A percentile compares a stretch with the other conserved stretches of the same genome.
Conservation (phyloP, 495 filamentous ascomycete genomes). For the Penicillium tannophilum region DNA sequence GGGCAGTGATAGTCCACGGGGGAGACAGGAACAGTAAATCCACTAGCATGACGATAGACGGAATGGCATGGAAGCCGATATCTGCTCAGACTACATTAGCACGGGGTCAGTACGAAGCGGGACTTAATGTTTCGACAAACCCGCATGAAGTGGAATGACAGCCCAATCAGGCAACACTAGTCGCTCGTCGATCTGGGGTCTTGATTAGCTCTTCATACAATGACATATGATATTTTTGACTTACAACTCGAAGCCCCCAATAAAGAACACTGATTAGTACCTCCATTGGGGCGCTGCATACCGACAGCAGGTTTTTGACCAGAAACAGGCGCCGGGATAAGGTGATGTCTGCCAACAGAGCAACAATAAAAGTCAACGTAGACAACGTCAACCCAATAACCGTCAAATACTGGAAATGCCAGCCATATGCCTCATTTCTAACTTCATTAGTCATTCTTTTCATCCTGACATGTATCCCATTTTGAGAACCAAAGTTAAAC, state of each 20-base stretch:
- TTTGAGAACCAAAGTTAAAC: slow-evolving; percentile 13
- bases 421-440: slow-evolving; percentile 73
- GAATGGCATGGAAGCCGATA: slow-evolving; percentile 77
- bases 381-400: slow-evolving; percentile 77
- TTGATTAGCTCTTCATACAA: slow-evolving; percentile 9
- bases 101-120: background rate
- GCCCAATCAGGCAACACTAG: slow-evolving; percentile 59
- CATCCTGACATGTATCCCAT: background rate
- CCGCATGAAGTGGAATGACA: slow-evolving; percentile 44
- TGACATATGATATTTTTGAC: background rate
- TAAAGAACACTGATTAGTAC: slow-evolving; percentile 84
- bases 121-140: slow-evolving; percentile 26
- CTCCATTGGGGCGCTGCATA: slow-evolving; percentile 76
- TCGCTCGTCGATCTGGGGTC: slow-evolving; percentile 61
- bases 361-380: slow-evolving; percentile 67
- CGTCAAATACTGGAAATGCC: slow-evolving; percentile 83
- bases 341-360: slow-evolving; percentile 74
- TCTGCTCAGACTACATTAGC: slow-evolving; percentile 47
- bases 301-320: slow-evolving; percentile 71
- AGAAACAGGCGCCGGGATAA: slow-evolving; percentile 65
- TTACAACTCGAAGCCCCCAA: slow-evolving; percentile 65
- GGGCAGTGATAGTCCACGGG: slow-evolving; percentile 70
- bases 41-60: slow-evolving; percentile 67
- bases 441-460: slow-evolving; percentile 31
- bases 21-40: slow-evolving; percentile 79